phyloP scores from a whole-genome alignment of 1,284 basidiomycete species.

The Leccinum fuscescens region DNA sequence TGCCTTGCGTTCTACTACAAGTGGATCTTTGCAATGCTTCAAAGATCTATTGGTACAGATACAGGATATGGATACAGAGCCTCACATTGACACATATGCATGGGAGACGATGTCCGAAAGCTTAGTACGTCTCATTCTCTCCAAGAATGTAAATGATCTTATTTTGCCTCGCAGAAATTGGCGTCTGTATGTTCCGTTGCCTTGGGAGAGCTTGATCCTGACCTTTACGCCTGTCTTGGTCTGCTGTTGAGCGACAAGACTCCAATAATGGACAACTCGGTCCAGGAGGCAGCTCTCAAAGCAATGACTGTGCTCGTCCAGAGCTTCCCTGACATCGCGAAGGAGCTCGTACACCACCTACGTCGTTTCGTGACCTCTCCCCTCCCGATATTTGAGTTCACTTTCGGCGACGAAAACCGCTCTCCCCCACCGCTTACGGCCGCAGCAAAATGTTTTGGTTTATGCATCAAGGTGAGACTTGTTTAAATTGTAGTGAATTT shows the following conservation, averaged over 20 bases:
- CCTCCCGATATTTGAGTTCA: slow-evolving; percentile 83
- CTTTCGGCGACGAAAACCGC: slow-evolving; percentile 71
- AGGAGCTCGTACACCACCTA: slow-evolving; percentile 76
- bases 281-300: slow-evolving; percentile 86
- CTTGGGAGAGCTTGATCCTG: slow-evolving; percentile 64
- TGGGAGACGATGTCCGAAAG: slow-evolving; percentile 87
- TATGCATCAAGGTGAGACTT: slow-evolving; percentile 76
- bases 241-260: slow-evolving; percentile 80
- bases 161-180: slow-evolving; percentile 65
- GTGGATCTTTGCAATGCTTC: slow-evolving; percentile 69
- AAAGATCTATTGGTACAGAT: slow-evolving; percentile 72
- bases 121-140: slow-evolving; percentile 44
- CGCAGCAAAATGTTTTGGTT: slow-evolving; percentile 85
- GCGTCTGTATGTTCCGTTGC: slow-evolving; percentile 83
- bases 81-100: slow-evolving; percentile 77
- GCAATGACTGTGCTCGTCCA: slow-evolving; percentile 78
- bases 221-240: slow-evolving; percentile 71
- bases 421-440: slow-evolving; percentile 77
- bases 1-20: slow-evolving; percentile 48
- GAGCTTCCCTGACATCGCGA: slow-evolving; percentile 81
- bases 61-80: slow-evolving; percentile 76
- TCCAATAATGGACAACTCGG: slow-evolving; percentile 74
- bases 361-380: slow-evolving; percentile 89
- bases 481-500: neutral
- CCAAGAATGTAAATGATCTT: neutral